Evolutionary conservation across 2,329 filamentous ascomycete species (phyloP).

Genomic region (Sporothrix phasma): DNA sequence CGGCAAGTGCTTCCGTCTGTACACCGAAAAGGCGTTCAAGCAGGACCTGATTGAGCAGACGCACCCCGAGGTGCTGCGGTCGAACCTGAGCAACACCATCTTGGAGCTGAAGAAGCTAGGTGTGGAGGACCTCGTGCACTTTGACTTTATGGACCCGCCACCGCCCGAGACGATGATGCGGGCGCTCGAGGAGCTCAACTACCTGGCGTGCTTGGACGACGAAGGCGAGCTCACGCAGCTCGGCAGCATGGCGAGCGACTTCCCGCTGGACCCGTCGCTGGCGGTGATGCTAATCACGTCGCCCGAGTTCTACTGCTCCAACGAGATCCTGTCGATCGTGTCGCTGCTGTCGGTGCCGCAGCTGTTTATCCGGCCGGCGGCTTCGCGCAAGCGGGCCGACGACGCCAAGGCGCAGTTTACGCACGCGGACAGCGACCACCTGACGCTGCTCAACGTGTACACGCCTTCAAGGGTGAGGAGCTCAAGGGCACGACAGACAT

Average conservation of each 20-base stretch:
- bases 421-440: slow-evolving; percentile 86
- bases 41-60: slow-evolving; percentile 97
- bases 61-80: slow-evolving; percentile 89
- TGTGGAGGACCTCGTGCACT: slow-evolving; percentile 90
- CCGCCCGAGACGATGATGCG: slow-evolving; percentile 98
- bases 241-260: slow-evolving; percentile 82
- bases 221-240: slow-evolving; percentile 85
- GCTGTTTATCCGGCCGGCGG: slow-evolving; percentile 80
- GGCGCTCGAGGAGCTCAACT: slow-evolving; percentile 93
- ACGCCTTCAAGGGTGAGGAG: slow-evolving; percentile 78
- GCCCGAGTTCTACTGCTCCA: slow-evolving; percentile 96
- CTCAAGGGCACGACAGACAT: slow-evolving; percentile 53
- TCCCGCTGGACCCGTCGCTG: slow-evolving; percentile 84
- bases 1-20: slow-evolving; percentile 95
- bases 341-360: slow-evolving; percentile 90
- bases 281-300: slow-evolving; percentile 98
- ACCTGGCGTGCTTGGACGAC: slow-evolving; percentile 90
- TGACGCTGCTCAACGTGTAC: slow-evolving; percentile 97
- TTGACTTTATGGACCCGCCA: slow-evolving; percentile 96
- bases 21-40: slow-evolving; percentile 93
- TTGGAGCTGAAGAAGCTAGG: slow-evolving; percentile 96
- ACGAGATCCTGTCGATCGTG: slow-evolving; percentile 93
- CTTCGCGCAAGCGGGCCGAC: slow-evolving; percentile 80
- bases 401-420: slow-evolving; percentile 95
- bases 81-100: slow-evolving; percentile 89